These are phyloP conservation scores for Neurospora crassa DNA, from an alignment of 2,329 filamentous ascomycete genomes.

Conservation along the genomic window DNA sequence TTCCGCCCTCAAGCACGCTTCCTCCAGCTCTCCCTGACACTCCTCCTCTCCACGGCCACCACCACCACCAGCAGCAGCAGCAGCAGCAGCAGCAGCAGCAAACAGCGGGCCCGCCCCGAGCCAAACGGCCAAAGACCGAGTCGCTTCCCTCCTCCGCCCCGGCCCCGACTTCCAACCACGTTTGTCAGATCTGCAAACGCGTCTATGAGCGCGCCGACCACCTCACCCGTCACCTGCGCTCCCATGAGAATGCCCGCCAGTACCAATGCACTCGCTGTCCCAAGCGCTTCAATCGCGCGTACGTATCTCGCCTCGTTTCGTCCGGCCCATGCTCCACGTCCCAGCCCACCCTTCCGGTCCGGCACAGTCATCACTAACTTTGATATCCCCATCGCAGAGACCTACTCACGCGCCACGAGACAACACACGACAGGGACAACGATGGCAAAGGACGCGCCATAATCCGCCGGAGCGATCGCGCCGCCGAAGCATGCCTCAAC, in stretches of 20 bases:
- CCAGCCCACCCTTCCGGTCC: too few relatives aligned
- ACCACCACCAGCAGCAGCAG: neutral
- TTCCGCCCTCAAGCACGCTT: neutral
- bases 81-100: neutral
- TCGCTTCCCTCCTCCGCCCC: neutral
- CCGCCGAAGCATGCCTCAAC: conserved; percentile 19
- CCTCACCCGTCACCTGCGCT: conserved; percentile 21
- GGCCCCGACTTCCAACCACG: conserved; percentile 9
- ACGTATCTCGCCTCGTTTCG: conserved; percentile 5
- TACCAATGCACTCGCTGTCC: conserved; percentile 22
- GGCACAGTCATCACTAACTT: neutral
- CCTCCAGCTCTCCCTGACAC: neutral
- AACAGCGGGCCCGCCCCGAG: conserved; percentile 4
- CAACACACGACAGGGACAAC: conserved; percentile 21
- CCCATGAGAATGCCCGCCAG: conserved; percentile 22
- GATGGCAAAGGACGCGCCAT: conserved; percentile 18
- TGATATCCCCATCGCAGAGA: conserved; percentile 10
- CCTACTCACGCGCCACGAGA: conserved; percentile 21
- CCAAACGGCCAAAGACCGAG: conserved; percentile 13
- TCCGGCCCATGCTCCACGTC: neutral
- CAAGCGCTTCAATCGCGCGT: conserved; percentile 23
- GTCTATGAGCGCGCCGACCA: conserved; percentile 23
- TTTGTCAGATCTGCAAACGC: conserved; percentile 20
- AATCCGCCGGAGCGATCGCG: conserved; percentile 21
- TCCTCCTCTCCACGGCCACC: neutral